Evolutionary conservation across 2,329 filamentous ascomycete genomes (phyloP), one percentile per base, ranked within the genome.

Genomic region (Fusarium phyllophilum): DNA sequence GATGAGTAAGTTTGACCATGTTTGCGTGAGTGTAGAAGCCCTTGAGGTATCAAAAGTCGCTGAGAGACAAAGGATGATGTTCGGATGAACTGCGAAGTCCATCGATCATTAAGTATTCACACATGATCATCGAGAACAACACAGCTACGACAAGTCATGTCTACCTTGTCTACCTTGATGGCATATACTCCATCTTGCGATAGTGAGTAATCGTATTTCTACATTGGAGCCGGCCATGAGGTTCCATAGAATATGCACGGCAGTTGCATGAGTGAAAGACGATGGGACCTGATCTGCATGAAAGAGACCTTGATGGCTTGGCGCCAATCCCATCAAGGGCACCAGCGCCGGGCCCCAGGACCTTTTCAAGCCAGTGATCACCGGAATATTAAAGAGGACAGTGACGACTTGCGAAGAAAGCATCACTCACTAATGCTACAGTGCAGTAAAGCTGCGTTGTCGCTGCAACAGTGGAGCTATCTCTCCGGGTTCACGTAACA

Each of bases 241-340:
- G n/a, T 44, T 12, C 18, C 44, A 36, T 39, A 4, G 14, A 38
- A 22, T 9, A 33, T 51, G 26, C 20, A 38, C 44, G 20, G 33
- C 44, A 59, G 31, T 39, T 38, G 24, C 31, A 38, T 20, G 22
- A n/a, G 26, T 31, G 3, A n/a, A 10, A 29, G 33, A 4, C 5
- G 13, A 59, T 38, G 20, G 20, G 22, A 33, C 24, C 17, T 59
- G 56, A 39, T 52, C 56, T 51, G 33, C 44, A 51, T 33, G 1
- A 13, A 34, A 29, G 26, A 29, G 26, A 59, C 56, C 44, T 13
- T 59, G 56, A 59, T 52, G 56, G 56, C 34, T 52, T 59, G 34
- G 44, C 56, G 26, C 45, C 44, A 52, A 26, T 15, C 44, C 56
- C 13, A 38, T 39, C 12, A 5, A 59, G 20, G 33, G 1, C 0